Base-by-base conservation (phyloP, 768 basidiomycete species). In the Boletus rubroflammeus region DNA sequence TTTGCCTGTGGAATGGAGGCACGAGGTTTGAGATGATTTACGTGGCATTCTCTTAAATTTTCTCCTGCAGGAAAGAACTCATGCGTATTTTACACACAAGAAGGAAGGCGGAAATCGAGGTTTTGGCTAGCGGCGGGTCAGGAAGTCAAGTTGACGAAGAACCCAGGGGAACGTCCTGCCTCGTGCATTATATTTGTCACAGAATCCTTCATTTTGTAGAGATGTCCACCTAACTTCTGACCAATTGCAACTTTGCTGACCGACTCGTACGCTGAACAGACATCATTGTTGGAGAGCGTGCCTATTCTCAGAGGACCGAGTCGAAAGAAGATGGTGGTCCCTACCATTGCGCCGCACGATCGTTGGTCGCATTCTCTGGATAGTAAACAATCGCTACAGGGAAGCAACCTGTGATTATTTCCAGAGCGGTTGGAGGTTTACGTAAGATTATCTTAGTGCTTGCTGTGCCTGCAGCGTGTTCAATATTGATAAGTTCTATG, bases 61-160 rank as follows among this genome's bases (percentile, higher is more conserved):
- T 47, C 35, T 21, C 5, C 25, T 7, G 8, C 67, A 95, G 93
- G 72, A 85, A 82, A 59, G 93, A 96, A 63, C 81, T 98, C 3
- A 77, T 78, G 67, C 76, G 83, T 59, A 91, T 97, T 81, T 70
- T 98, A 34, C 84, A 89, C 64, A 76, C 73, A 5, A 82, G 90
- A n/a, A 82, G 85, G 42, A 98, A 98, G 71, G 95, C 95, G 3
- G 96, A 98, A 71, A 95, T 95, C 44, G 92, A 98, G 66, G 77
- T 90, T 39, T 65, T 91, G 58, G 31, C 67, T 11, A 50, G 53
- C 6, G 45, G 50, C 10, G 43, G 51, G 32, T 46, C 52, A 6
- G 56, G 38, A 43, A 32, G 31, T 42, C 58, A 47, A 23, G 40
- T 13, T 5, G 17, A 8, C 11, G 59, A 55, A 36, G 56, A 47